These are phyloP conservation scores for Sanguinoderma infundibulare DNA, from an alignment of 1,284 basidiomycete genomes.

Conservation along the genomic window DNA sequence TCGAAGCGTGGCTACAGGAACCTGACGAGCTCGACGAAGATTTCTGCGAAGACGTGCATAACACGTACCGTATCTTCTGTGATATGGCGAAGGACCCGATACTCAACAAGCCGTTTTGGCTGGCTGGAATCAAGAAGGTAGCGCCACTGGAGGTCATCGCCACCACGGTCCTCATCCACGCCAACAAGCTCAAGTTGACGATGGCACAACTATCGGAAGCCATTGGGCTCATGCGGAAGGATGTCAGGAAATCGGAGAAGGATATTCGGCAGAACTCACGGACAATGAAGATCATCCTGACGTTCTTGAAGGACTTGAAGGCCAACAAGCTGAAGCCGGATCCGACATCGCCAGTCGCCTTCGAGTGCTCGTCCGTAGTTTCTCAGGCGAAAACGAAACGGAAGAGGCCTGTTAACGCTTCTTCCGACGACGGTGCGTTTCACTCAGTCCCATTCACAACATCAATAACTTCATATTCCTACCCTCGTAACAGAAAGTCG, in stretches of 20 bases:
- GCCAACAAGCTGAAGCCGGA: slow-evolving; percentile 21
- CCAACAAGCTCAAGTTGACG: slow-evolving; percentile 42
- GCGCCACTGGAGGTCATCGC: slow-evolving; percentile 68
- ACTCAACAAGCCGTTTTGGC: slow-evolving; percentile 33
- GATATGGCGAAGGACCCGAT: slow-evolving; percentile 41
- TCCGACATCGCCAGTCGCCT: neutral
- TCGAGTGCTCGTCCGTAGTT: neutral
- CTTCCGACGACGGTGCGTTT: neutral
- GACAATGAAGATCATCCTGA: slow-evolving; percentile 27
- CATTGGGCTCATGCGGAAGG: slow-evolving; percentile 51
- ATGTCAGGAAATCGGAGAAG: slow-evolving; percentile 44
- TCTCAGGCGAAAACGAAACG: neutral
- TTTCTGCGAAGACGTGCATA: slow-evolving; percentile 42
- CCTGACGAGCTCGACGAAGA: slow-evolving; percentile 34
- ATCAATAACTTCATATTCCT: neutral
- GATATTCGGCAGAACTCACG: slow-evolving; percentile 33
- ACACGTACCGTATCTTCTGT: slow-evolving; percentile 50
- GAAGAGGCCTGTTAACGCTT: neutral
- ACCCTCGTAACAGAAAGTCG: neutral
- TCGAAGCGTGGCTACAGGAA: slow-evolving; percentile 61
- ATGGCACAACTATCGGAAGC: slow-evolving; percentile 45
- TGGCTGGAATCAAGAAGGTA: slow-evolving; percentile 47
- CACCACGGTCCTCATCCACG: slow-evolving; percentile 54
- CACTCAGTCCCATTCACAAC: neutral
- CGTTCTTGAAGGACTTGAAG: slow-evolving; percentile 27